These are phyloP conservation scores for Nemania diffusa DNA, from an alignment of 2,329 filamentous ascomycete genomes.

Conservation along the genomic window DNA sequence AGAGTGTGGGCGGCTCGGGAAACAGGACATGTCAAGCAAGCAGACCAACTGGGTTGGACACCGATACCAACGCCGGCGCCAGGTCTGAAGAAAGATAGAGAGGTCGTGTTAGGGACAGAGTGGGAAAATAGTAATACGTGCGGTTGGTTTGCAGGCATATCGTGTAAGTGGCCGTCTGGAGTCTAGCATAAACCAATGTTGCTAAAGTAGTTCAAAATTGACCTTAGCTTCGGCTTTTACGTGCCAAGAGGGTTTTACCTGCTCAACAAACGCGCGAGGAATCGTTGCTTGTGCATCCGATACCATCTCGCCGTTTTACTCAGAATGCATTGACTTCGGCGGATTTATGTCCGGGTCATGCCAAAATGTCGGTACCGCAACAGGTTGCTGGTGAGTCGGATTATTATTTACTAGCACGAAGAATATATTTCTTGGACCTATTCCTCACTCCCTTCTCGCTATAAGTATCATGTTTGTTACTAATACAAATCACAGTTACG, in stretches of 20 bases:
- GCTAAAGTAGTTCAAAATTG: background rate
- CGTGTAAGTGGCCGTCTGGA: constrained; percentile 43
- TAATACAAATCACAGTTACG: constrained; percentile 3
- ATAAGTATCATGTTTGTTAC: constrained; percentile 12
- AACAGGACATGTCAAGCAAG: constrained; percentile 27
- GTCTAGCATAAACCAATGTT: background rate
- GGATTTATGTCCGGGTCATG: constrained; percentile 48
- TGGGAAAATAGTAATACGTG: constrained; percentile 47
- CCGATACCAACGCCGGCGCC: constrained; percentile 45
- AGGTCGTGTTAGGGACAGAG: constrained; percentile 34
- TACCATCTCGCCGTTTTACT: constrained; percentile 48
- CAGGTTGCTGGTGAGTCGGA: constrained; percentile 52
- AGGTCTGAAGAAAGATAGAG: constrained; percentile 27
- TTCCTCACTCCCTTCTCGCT: background rate
- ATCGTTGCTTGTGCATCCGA: constrained; percentile 51
- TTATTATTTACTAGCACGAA: no score
- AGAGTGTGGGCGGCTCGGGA: constrained; percentile 35
- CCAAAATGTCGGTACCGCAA: constrained; percentile 40
- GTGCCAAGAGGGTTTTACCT: constrained; percentile 40
- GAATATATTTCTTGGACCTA: no score
- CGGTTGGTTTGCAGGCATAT: constrained; percentile 43
- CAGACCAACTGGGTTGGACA: constrained; percentile 38
- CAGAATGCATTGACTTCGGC: constrained; percentile 50
- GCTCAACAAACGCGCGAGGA: constrained; percentile 49
- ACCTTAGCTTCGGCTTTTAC: constrained; percentile 40